Evolutionary conservation across 2,329 filamentous ascomycete genomes (phyloP).

Genomic region (Dactylonectria macrodidyma): DNA sequence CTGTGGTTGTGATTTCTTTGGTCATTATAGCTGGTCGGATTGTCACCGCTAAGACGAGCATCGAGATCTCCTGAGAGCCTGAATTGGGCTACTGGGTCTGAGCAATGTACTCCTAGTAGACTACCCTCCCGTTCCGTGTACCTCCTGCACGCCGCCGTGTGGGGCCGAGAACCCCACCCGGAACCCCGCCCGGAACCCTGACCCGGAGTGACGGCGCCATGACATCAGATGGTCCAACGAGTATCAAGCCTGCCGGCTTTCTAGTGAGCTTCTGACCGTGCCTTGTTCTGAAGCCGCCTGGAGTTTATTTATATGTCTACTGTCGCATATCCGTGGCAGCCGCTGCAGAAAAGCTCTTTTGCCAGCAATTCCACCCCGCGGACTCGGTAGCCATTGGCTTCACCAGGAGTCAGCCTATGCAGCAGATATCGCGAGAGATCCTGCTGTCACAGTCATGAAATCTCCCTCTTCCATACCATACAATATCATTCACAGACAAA

Average conservation of each 20-base stretch:
- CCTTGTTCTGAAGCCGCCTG: too few relatives aligned
- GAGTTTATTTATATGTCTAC: too few relatives aligned
- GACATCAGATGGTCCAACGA: constrained; percentile 13
- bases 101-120: too few relatives aligned
- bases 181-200: neutral
- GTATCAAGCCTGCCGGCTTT: neutral
- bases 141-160: neutral
- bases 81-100: neutral
- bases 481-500: neutral
- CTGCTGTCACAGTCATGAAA: neutral
- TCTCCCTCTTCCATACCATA: neutral
- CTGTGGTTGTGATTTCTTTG: neutral
- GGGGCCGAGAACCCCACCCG: neutral
- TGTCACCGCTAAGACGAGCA: neutral
- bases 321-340: too few relatives aligned
- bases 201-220: constrained; percentile 26
- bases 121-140: too few relatives aligned
- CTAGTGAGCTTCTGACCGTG: neutral
- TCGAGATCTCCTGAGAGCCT: neutral
- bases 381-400: neutral
- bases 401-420: neutral
- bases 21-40: neutral
- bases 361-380: neutral
- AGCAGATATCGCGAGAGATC: neutral
- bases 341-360: neutral